A percentile compares a stretch with the other conserved stretches of the same genome.
Evolutionary conservation across 192 early-diverging fungal genomes (phyloP).

Genomic region (Coemansia sp.): DNA sequence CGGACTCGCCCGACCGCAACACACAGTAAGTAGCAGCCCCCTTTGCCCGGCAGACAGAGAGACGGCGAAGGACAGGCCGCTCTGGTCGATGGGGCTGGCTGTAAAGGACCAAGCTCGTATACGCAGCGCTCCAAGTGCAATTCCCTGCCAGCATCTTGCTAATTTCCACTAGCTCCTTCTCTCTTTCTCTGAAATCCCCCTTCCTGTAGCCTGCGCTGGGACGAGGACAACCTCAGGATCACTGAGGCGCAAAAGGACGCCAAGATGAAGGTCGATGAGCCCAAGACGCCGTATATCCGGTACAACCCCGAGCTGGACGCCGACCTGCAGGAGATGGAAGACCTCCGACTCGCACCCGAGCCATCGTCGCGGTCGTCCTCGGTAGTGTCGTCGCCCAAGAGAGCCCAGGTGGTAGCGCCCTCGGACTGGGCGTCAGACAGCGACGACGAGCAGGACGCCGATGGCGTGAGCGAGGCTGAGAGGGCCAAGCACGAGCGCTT

Average conservation of each 20-base stretch:
- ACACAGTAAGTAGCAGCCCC: slow-evolving; percentile 32
- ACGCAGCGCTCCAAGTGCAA: too few relatives aligned
- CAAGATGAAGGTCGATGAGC: slow-evolving; percentile 97
- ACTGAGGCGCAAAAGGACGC: slow-evolving; percentile 87
- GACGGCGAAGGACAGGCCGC: too few relatives aligned
- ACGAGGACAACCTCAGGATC: slow-evolving; percentile 86
- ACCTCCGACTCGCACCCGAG: slow-evolving; percentile 31
- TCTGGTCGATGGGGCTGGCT: too few relatives aligned
- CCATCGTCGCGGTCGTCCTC: slow-evolving; percentile 42
- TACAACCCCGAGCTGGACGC: slow-evolving; percentile 82
- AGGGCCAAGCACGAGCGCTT: slow-evolving; percentile 70
- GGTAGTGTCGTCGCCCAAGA: slow-evolving; percentile 55
- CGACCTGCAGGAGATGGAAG: slow-evolving; percentile 48
- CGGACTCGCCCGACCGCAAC: slow-evolving; percentile 15
- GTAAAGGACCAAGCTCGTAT: too few relatives aligned
- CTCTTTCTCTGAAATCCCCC: not conserved
- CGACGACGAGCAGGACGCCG: slow-evolving; percentile 33
- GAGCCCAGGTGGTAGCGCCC: slow-evolving; percentile 40
- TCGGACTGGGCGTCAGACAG: slow-evolving; percentile 40
- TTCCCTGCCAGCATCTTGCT: too few relatives aligned
- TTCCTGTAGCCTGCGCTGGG: slow-evolving; percentile 75
- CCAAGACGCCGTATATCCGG: slow-evolving; percentile 91
- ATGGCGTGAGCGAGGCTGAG: slow-evolving; percentile 31
- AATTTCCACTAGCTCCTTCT: not conserved
- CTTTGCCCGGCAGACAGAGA: not conserved